phyloP scores from a whole-genome alignment of 805 yeast species.

The Candida vaughaniae region DNA sequence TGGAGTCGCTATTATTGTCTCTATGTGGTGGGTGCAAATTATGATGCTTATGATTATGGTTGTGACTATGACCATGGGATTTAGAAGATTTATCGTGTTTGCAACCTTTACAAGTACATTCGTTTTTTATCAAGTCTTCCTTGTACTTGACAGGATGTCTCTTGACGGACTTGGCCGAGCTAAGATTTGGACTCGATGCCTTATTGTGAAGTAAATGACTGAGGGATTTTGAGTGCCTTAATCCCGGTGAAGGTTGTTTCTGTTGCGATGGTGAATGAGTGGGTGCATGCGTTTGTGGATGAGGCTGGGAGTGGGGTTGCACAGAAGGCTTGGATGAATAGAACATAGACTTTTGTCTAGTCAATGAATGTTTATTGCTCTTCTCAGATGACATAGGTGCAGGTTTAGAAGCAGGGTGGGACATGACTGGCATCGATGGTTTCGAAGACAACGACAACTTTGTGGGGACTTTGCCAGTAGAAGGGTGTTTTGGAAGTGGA shows the following conservation, averaged over 20 bases:
- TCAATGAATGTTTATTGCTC: too few relatives aligned
- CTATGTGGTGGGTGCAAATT: neutral
- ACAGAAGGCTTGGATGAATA: neutral
- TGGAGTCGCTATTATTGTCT: conserved; percentile 8
- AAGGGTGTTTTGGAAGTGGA: neutral
- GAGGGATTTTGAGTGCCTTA: conserved; percentile 6
- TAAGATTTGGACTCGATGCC: neutral
- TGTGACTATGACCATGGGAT: neutral
- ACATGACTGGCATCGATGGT: neutral
- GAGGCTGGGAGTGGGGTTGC: neutral
- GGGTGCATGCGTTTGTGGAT: neutral
- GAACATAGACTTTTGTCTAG: too few relatives aligned
- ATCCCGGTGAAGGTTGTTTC: neutral
- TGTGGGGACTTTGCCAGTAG: neutral
- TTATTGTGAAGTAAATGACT: conserved; percentile 6
- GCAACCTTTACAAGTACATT: conserved; percentile 14
- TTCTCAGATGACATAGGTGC: neutral
- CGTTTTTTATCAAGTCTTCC: conserved; percentile 11
- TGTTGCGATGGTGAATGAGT: neutral
- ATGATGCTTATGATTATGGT: conserved; percentile 2
- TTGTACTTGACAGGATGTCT: conserved; percentile 8
- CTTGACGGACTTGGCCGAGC: conserved; percentile 1
- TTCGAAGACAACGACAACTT: neutral
- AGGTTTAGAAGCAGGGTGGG: neutral
- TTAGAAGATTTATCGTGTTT: conserved; percentile 6